These are phyloP conservation scores for Canariomyces notabilis DNA, from an alignment of 2,329 filamentous ascomycete species.

Conservation along the genomic window DNA sequence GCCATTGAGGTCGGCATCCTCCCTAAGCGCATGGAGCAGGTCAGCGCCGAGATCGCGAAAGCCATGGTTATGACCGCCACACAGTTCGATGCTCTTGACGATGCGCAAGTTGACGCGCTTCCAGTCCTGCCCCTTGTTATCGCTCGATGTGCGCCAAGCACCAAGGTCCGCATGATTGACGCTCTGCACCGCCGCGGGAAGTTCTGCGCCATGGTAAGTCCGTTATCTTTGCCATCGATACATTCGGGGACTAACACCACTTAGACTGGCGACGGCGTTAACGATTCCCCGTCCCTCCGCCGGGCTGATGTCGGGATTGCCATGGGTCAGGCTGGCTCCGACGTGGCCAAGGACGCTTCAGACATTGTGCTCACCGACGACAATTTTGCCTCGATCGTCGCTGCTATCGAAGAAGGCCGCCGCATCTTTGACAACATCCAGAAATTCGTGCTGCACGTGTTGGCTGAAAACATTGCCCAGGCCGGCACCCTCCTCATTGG, in stretches of 20 bases:
- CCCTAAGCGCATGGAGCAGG: constrained; percentile 39
- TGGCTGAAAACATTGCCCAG: constrained; percentile 66
- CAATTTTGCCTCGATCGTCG: constrained; percentile 77
- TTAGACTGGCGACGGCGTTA: constrained; percentile 65
- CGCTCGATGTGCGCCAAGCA: constrained; percentile 63
- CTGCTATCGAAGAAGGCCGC: constrained; percentile 66
- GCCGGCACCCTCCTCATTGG: constrained; percentile 64
- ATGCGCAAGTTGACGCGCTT: constrained; percentile 58
- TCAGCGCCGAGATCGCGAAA: constrained; percentile 50
- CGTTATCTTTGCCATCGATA: neutral
- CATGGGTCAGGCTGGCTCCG: constrained; percentile 66
- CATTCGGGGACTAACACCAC: neutral
- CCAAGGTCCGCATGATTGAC: constrained; percentile 69
- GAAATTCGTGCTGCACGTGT: constrained; percentile 63
- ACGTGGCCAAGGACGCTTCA: constrained; percentile 74
- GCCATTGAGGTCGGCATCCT: constrained; percentile 62
- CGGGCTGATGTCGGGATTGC: constrained; percentile 71
- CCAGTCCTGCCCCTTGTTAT: constrained; percentile 61
- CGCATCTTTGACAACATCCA: constrained; percentile 70
- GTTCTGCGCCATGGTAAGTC: constrained; percentile 59
- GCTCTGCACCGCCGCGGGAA: constrained; percentile 61
- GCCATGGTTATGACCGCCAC: constrained; percentile 61
- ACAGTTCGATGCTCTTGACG: constrained; percentile 57
- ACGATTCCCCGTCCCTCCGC: constrained; percentile 68
- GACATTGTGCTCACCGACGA: constrained; percentile 87